phyloP scores from a whole-genome alignment of 2,329 filamentous ascomycete genomes.

The Cladosporium sp. region DNA sequence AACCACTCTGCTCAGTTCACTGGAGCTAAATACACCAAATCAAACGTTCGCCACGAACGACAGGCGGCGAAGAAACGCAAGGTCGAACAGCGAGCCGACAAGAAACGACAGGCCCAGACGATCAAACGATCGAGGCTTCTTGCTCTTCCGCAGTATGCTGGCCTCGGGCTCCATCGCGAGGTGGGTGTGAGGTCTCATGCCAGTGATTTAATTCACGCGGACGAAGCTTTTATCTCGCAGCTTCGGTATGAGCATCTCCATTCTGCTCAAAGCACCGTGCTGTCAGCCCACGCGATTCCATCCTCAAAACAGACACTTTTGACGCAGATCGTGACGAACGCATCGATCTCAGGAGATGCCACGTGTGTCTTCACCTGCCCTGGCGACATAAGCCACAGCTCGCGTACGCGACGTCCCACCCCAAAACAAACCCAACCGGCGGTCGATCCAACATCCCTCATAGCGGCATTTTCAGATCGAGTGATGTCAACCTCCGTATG shows the following conservation, averaged over 20 bases:
- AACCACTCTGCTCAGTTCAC: slow-evolving; percentile 29
- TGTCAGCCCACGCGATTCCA: slow-evolving; percentile 20
- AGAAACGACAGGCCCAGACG: slow-evolving; percentile 19
- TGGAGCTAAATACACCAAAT: slow-evolving; percentile 35
- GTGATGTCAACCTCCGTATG: slow-evolving; percentile 8
- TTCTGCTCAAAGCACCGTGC: background rate
- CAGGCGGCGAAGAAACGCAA: slow-evolving; percentile 29
- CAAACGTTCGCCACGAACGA: slow-evolving; percentile 34
- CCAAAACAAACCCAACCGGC: background rate
- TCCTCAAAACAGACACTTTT: background rate
- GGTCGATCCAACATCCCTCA: background rate
- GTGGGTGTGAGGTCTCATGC: background rate
- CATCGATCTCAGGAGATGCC: background rate
- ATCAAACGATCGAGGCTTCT: slow-evolving; percentile 14
- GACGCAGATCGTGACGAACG: background rate
- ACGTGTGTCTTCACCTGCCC: background rate
- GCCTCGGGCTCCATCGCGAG: slow-evolving; percentile 13
- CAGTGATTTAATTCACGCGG: slow-evolving; percentile 14
- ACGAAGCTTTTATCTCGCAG: slow-evolving; percentile 20
- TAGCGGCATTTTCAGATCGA: background rate
- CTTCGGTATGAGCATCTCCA: slow-evolving; percentile 9
- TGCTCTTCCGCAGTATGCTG: slow-evolving; percentile 6
- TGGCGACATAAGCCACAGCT: slow-evolving; percentile 1
- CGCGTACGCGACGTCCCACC: background rate
- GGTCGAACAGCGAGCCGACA: slow-evolving; percentile 16